Evolutionary conservation across 2,329 filamentous ascomycete genomes (phyloP).

Genomic region (Pseudogymnoascus sp.): DNA sequence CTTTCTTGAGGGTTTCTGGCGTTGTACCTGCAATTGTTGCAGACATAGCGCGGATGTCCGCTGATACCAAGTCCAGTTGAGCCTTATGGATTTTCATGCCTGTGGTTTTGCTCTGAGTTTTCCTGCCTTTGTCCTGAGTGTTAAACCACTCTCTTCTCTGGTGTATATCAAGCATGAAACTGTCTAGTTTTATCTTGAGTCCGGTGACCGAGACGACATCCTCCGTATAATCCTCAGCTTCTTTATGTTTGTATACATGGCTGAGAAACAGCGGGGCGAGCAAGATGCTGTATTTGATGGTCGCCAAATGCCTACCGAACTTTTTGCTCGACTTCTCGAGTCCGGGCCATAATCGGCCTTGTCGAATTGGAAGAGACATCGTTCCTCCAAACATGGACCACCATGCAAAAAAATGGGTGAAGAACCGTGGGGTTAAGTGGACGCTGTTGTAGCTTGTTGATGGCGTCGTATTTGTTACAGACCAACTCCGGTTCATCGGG

Average conservation of each 20-base stretch:
- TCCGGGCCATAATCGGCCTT: slow-evolving; percentile 84
- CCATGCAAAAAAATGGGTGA: slow-evolving; percentile 97
- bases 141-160: slow-evolving; percentile 88
- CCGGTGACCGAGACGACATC: slow-evolving; percentile 81
- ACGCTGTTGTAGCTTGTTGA: slow-evolving; percentile 94
- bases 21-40: slow-evolving; percentile 78
- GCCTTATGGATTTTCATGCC: slow-evolving; percentile 94
- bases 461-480: slow-evolving; percentile 60
- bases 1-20: slow-evolving; percentile 62
- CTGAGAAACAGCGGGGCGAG: slow-evolving; percentile 89
- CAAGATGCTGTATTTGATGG: slow-evolving; percentile 93
- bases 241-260: slow-evolving; percentile 98
- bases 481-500: slow-evolving; percentile 80
- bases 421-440: slow-evolving; percentile 89
- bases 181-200: slow-evolving; percentile 91
- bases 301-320: slow-evolving; percentile 92
- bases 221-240: slow-evolving; percentile 75
- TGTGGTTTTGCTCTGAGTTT: slow-evolving; percentile 71
- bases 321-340: slow-evolving; percentile 97
- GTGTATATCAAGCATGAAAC: slow-evolving; percentile 94
- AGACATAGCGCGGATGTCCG: slow-evolving; percentile 87
- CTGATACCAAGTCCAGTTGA: slow-evolving; percentile 82
- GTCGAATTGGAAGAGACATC: slow-evolving; percentile 88
- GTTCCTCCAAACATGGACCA: slow-evolving; percentile 94
- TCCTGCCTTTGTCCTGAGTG: slow-evolving; percentile 66